A percentile compares a stretch with the other conserved stretches of the same genome.
Conservation (phyloP, 78 protist genomes). For the Cyanophora paradoxa region DNA sequence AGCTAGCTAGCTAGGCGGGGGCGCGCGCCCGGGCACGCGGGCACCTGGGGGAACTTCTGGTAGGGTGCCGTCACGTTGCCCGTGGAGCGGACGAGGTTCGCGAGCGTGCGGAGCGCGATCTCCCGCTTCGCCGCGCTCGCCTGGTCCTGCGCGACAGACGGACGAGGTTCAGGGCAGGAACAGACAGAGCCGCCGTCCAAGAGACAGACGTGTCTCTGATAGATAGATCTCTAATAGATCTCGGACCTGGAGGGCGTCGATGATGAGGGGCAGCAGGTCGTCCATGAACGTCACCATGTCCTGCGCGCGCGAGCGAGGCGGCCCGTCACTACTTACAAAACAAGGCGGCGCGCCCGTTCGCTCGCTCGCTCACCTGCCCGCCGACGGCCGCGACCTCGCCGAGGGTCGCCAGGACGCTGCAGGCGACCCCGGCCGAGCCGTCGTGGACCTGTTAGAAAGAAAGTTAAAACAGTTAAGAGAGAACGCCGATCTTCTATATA, state of each 20-base stretch:
- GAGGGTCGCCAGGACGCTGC: slow-evolving; percentile 43
- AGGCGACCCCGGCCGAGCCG: slow-evolving; percentile 9
- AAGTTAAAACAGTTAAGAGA: too few relatives aligned
- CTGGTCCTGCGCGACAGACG: slow-evolving; percentile 55
- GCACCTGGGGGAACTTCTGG: slow-evolving; percentile 65
- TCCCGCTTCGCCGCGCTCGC: slow-evolving; percentile 26
- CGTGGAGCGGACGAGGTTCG: slow-evolving; percentile 69
- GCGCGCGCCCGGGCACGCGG: too few relatives aligned
- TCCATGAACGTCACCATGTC: slow-evolving; percentile 48
- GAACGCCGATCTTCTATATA: too few relatives aligned
- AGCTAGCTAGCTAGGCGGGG: too few relatives aligned
- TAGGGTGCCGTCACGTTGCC: slow-evolving; percentile 82
- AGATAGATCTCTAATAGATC: too few relatives aligned
- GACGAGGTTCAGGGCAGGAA: too few relatives aligned
- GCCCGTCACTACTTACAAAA: not conserved
- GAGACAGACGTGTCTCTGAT: too few relatives aligned
- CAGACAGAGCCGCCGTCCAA: too few relatives aligned
- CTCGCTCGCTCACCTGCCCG: too few relatives aligned
- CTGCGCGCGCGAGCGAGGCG: too few relatives aligned
- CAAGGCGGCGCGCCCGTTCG: too few relatives aligned
- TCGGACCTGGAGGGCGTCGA: slow-evolving; percentile 64
- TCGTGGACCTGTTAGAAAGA: too few relatives aligned
- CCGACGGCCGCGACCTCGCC: slow-evolving; percentile 81
- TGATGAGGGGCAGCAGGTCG: slow-evolving; percentile 70
- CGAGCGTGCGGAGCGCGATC: slow-evolving; percentile 77